Base-by-base conservation (phyloP, 805 yeast species). In the Schizosaccharomyces octosporus region DNA sequence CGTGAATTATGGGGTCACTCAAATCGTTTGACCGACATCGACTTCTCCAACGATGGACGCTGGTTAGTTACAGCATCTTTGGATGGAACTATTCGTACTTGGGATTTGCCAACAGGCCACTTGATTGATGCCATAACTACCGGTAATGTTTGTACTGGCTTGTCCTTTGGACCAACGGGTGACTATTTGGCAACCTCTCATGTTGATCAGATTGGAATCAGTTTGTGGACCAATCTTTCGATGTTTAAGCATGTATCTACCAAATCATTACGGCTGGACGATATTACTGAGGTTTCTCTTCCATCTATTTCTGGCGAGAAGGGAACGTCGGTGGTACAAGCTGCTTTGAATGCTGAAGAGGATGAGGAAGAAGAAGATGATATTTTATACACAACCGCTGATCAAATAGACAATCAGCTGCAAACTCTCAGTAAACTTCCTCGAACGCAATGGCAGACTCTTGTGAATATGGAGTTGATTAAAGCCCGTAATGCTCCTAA, bases 31-130 rank as follows among this genome's bases (percentile, higher is more conserved):
- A 88, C 97, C 0, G 78, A 86, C 0, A 71, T 90, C 70, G 97
- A 87, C 70, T 90, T 93, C 69, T 83, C 95, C 3, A 94, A 95
- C 4, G 90, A 89, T 70, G 97, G 97, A 43, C 81, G 97, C 70
- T 93, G 97, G 97, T 74, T 93, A 43, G 82, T 93, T 7, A 81
- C 93, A 29, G 82, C 86, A 1, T 78, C 88, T 0, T 75, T 88
- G 63, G 99, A 93, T 69, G 78, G 86, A 1, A 88, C 97, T 0
- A 76, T 93, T 59, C 80, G 98, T 68, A 87, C 96, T 0, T 93
- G 97, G 97, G 97, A 93, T 71, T 78, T 93, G 63, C 97, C 97
- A 54, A 85, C 96, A 1, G 97, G 98, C 59, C 87, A 89, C 0
- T 90, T 97, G 71, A 87, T 93, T 62, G 98, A 93, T 73, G 97